phyloP scores from a whole-genome alignment of 2,329 filamentous ascomycete species.

The Rachicladosporium sp. region DNA sequence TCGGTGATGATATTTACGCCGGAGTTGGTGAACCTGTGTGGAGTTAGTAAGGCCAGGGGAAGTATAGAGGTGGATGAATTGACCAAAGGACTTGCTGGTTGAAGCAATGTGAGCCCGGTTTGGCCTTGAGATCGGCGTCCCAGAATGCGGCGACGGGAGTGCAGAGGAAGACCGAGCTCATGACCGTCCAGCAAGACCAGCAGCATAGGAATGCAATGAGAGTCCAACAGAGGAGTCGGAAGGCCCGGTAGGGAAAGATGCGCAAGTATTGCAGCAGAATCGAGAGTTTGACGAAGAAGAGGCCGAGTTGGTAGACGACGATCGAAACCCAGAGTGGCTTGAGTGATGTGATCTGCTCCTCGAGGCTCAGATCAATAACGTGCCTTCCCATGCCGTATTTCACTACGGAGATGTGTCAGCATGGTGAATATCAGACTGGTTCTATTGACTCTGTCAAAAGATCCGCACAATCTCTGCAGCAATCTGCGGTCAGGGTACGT shows the following conservation, averaged over 20 bases:
- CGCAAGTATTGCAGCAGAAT: slow-evolving; percentile 14
- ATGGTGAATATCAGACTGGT: too few species aligned
- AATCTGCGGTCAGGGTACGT: too few species aligned
- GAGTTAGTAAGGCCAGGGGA: neutral
- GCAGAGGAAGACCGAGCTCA: slow-evolving; percentile 21
- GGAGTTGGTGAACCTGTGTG: slow-evolving; percentile 17
- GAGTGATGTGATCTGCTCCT: slow-evolving; percentile 4
- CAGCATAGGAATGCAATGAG: slow-evolving; percentile 16
- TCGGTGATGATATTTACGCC: slow-evolving; percentile 24
- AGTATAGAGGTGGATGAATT: neutral
- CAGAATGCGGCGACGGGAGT: slow-evolving; percentile 21
- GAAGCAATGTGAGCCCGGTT: slow-evolving; percentile 11
- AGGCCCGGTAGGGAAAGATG: slow-evolving; percentile 9
- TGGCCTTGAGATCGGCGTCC: slow-evolving; percentile 8
- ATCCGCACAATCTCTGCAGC: too few species aligned
- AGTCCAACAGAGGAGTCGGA: slow-evolving; percentile 9
- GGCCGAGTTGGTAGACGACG: slow-evolving; percentile 8
- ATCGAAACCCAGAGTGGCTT: slow-evolving; percentile 10
- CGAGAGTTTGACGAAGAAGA: slow-evolving; percentile 11
- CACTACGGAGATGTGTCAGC: slow-evolving; percentile 3
- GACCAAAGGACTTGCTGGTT: slow-evolving; percentile 20
- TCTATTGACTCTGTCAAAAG: neutral
- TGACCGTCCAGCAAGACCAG: slow-evolving; percentile 19
- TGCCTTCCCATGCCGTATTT: slow-evolving; percentile 11
- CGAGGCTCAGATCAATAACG: slow-evolving; percentile 1